Evolutionary conservation across 2,329 filamentous ascomycete species (phyloP), one percentile per base, ranked within the genome.

Genomic region (Arthroderma sp.): DNA sequence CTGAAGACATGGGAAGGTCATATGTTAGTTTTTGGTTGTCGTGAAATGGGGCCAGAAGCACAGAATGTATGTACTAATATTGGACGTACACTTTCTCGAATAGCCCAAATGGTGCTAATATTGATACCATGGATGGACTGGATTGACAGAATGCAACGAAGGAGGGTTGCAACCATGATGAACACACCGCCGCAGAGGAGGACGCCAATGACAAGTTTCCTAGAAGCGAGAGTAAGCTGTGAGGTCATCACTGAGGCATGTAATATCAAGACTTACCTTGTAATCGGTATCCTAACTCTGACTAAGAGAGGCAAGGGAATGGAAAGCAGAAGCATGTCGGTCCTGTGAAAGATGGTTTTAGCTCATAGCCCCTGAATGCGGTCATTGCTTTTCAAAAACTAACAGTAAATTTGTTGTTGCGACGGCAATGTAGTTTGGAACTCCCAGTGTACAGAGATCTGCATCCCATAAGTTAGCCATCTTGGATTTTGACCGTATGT

Each of bases 141-240:
- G 0, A 76, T 64, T 11, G 70, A 73, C 3, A 73, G 60, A 37
- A 74, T 59, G 56, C 71, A 75, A n/a, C 74, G 73, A 37, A 76
- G 64, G 0, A 76, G 60, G 1, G 73, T 70, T 21, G 73, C 73
- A 6, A 71, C 61, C 59, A 76, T 74, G 56, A 76, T 70, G 59
- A 76, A 76, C n/a, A 76, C 39, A 2, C 74, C 73, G 2, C 73
- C 72, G 54, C 71, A 76, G 9, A 76, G 71, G 0, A 74, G 65
- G 3, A 73, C 31, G 1, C 68, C 68, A 44, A 74, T 70, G 15
- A 72, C 62, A 2, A 75, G 17, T 62, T 76, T 76, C 2, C 65
- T 66, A 44, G 47, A 38, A 47, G 21, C 9, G 21, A 4, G n/a
- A 17, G 39, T 56, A 31, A 56, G 54, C 17, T 5, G 21, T 21